These are phyloP conservation scores for Globisporangium canariense DNA, from an alignment of 352 stramenopile species.

Conservation along the genomic window DNA sequence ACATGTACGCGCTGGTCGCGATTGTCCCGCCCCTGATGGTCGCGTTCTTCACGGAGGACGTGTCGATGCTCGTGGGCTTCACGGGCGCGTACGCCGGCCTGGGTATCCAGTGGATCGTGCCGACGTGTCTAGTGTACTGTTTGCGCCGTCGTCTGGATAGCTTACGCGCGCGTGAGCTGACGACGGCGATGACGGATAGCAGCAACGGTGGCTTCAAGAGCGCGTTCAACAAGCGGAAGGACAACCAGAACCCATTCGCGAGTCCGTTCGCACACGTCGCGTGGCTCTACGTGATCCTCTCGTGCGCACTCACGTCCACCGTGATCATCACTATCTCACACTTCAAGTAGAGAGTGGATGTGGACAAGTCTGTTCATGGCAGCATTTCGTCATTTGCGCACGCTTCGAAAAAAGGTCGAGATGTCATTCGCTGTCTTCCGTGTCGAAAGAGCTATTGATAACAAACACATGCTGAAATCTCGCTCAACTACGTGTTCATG, in stretches of 20 bases:
- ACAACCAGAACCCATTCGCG: slow-evolving; percentile 61
- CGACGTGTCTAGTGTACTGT: slow-evolving; percentile 70
- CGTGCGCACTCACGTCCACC: slow-evolving; percentile 52
- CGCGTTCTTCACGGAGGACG: slow-evolving; percentile 86
- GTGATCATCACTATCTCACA: slow-evolving; percentile 76
- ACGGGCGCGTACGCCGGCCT: slow-evolving; percentile 83
- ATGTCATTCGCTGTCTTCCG: too few species aligned
- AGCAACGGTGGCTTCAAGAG: slow-evolving; percentile 1
- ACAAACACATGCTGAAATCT: too few species aligned
- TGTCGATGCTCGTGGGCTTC: slow-evolving; percentile 86
- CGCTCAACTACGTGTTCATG: too few species aligned
- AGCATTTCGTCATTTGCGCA: background rate
- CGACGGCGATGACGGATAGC: background rate
- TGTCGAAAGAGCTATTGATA: too few species aligned
- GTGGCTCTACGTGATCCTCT: slow-evolving; percentile 73
- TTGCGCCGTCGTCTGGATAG: slow-evolving; percentile 51
- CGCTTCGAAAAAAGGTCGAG: too few species aligned
- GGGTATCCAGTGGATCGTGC: slow-evolving; percentile 87
- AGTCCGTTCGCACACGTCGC: slow-evolving; percentile 62
- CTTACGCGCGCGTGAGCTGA: slow-evolving; percentile 18
- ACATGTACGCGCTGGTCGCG: slow-evolving; percentile 69
- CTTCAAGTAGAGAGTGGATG: slow-evolving; percentile 12
- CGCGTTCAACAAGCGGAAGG: slow-evolving; percentile 1
- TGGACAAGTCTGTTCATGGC: background rate
- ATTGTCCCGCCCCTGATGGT: slow-evolving; percentile 77